These are phyloP conservation scores for Pulveroboletus sp. DNA, from an alignment of 768 basidiomycete species.

Conservation along the genomic window DNA sequence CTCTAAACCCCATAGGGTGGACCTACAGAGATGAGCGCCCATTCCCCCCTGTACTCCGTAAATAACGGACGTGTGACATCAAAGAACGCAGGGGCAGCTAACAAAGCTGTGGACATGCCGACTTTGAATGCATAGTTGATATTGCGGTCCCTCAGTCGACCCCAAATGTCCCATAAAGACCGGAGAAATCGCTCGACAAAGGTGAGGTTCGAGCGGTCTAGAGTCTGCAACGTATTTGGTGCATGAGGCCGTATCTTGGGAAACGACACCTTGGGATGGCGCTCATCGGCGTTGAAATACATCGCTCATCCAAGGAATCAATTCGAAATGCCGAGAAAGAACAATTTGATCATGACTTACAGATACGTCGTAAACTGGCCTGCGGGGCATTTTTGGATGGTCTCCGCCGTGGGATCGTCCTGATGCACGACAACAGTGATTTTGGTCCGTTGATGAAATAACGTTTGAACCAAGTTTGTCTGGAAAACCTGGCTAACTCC, in stretches of 20 bases:
- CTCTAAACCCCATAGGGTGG: constrained; percentile 9
- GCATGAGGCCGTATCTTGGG: constrained; percentile 81
- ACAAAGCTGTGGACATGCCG: constrained; percentile 74
- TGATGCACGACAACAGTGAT: constrained; percentile 20
- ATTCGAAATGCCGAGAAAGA: constrained; percentile 1
- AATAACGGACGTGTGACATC: constrained; percentile 74
- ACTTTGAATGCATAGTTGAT: constrained; percentile 86
- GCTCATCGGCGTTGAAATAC: constrained; percentile 47
- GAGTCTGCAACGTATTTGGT: constrained; percentile 82
- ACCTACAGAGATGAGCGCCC: constrained; percentile 89
- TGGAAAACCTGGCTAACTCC: constrained; percentile 44
- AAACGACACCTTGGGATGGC: constrained; percentile 58
- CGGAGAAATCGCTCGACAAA: constrained; percentile 61
- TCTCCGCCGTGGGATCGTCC: constrained; percentile 11
- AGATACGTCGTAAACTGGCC: constrained; percentile 35
- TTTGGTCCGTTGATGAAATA: constrained; percentile 27
- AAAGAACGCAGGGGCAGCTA: constrained; percentile 87
- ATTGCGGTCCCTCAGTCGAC: constrained; percentile 62
- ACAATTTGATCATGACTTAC: constrained; percentile 30
- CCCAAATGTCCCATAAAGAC: constrained; percentile 66
- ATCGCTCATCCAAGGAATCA: constrained; percentile 34
- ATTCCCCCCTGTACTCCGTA: constrained; percentile 82
- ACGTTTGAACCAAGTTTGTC: constrained; percentile 38
- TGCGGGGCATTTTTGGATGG: constrained; percentile 12
- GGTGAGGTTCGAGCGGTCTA: constrained; percentile 54